A percentile compares a stretch with the other conserved stretches of the same genome.
These are phyloP conservation scores for Cylindrotheca fusiformis DNA, from an alignment of 108 stramenopile genomes.

Conservation along the genomic window DNA sequence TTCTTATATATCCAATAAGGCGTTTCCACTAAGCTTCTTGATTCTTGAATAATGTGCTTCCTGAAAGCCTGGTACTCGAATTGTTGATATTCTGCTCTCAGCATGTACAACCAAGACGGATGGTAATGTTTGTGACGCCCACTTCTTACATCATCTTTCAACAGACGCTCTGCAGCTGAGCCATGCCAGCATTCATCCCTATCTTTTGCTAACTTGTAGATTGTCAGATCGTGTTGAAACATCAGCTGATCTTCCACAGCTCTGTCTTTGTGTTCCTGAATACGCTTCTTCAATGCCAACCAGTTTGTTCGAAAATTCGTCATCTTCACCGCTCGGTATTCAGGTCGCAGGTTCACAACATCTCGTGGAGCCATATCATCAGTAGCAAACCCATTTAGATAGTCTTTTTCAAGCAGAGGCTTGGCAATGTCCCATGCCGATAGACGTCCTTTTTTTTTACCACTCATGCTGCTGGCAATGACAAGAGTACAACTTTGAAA, in stretches of 20 bases:
- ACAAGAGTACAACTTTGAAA: too few relatives aligned
- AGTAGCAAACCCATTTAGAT: background rate
- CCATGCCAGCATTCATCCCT: background rate
- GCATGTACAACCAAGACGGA: background rate
- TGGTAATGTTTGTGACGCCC: background rate
- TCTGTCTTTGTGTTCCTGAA: background rate
- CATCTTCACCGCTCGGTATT: background rate
- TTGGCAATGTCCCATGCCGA: background rate
- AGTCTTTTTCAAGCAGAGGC: background rate
- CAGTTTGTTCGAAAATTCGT: background rate
- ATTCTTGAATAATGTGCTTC: background rate
- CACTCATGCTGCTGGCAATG: too few relatives aligned
- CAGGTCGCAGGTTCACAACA: background rate
- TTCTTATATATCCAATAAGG: conserved; percentile 4
- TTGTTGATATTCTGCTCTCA: background rate
- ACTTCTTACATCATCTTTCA: background rate
- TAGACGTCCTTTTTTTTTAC: background rate
- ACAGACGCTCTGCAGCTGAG: background rate
- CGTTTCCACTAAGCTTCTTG: background rate
- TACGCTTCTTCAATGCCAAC: background rate
- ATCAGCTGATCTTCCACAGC: background rate
- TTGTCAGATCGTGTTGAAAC: background rate
- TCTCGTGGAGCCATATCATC: background rate
- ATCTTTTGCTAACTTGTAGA: background rate
- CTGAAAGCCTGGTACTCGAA: conserved; percentile 5